These are phyloP conservation scores for Aspergillus campestris DNA, from an alignment of 495 filamentous ascomycete species.

Conservation along the genomic window DNA sequence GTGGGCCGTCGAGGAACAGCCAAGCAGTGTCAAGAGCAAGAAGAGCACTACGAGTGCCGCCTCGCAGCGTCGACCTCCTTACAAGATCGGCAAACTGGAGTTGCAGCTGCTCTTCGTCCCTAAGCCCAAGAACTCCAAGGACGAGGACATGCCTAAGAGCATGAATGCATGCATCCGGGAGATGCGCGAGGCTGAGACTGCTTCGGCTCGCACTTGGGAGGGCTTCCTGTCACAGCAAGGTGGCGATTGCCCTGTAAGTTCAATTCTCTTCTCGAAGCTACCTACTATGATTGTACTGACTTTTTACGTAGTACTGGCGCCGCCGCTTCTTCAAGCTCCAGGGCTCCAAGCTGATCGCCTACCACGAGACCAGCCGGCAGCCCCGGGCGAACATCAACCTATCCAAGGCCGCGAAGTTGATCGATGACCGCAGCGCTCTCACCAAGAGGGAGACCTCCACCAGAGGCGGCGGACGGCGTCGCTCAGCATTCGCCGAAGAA, in stretches of 20 bases:
- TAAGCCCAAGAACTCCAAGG: constrained; percentile 76
- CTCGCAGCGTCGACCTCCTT: constrained; percentile 67
- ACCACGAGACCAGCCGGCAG: constrained; percentile 90
- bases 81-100: constrained; percentile 89
- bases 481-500: constrained; percentile 93
- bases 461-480: constrained; percentile 68
- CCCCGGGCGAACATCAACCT: constrained; percentile 95
- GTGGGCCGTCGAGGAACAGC: constrained; percentile 84
- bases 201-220: constrained; percentile 65
- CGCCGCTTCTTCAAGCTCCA: constrained; percentile 94
- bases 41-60: constrained; percentile 54
- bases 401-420: constrained; percentile 84
- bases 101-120: constrained; percentile 91
- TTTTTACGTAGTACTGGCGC: constrained; percentile 71
- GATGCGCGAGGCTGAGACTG: constrained; percentile 76
- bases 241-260: constrained; percentile 91
- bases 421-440: constrained; percentile 82
- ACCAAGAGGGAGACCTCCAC: constrained; percentile 69
- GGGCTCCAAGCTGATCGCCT: constrained; percentile 86
- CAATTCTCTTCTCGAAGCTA: no score
- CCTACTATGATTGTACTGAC: constrained; percentile 16
- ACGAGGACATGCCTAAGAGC: constrained; percentile 97
- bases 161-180: constrained; percentile 92
- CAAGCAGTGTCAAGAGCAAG: constrained; percentile 83
- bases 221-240: constrained; percentile 92